phyloP scores from a whole-genome alignment of 495 filamentous ascomycete genomes.

The Sordaria brevicollis region DNA sequence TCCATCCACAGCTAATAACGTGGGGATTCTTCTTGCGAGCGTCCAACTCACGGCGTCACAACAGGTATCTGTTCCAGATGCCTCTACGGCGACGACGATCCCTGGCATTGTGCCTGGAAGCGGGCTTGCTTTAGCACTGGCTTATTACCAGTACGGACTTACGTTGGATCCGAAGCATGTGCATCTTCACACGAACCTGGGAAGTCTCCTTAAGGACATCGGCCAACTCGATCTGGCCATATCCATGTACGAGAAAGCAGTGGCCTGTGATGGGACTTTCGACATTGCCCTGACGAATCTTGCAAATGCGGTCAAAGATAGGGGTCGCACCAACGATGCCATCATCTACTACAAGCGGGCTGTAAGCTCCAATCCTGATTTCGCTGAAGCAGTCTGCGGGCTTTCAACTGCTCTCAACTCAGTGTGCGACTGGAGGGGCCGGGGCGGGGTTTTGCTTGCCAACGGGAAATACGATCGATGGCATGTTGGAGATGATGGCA shows the following conservation, averaged over 20 bases:
- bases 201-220: constrained; percentile 92
- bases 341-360: constrained; percentile 87
- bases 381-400: constrained; percentile 94
- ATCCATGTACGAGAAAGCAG: constrained; percentile 94
- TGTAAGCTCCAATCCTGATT: constrained; percentile 83
- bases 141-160: constrained; percentile 91
- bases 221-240: constrained; percentile 87
- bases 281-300: constrained; percentile 96
- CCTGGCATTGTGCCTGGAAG: constrained; percentile 78
- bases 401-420: constrained; percentile 94
- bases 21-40: constrained; percentile 89
- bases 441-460: constrained; percentile 70
- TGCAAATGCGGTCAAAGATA: constrained; percentile 96
- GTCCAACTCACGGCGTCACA: constrained; percentile 66
- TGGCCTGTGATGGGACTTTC: constrained; percentile 81
- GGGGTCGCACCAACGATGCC: constrained; percentile 83
- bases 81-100: constrained; percentile 38
- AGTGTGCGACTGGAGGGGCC: constrained; percentile 88
- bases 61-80: constrained; percentile 13
- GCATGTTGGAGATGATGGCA: constrained; percentile 84
- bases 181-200: constrained; percentile 96
- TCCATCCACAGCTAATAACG: constrained; percentile 96
- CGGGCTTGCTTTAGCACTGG: constrained; percentile 77
- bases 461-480: constrained; percentile 73
- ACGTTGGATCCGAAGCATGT: constrained; percentile 82